phyloP scores from a whole-genome alignment of 2,329 filamentous ascomycete genomes.

The Colletotrichum incanum region DNA sequence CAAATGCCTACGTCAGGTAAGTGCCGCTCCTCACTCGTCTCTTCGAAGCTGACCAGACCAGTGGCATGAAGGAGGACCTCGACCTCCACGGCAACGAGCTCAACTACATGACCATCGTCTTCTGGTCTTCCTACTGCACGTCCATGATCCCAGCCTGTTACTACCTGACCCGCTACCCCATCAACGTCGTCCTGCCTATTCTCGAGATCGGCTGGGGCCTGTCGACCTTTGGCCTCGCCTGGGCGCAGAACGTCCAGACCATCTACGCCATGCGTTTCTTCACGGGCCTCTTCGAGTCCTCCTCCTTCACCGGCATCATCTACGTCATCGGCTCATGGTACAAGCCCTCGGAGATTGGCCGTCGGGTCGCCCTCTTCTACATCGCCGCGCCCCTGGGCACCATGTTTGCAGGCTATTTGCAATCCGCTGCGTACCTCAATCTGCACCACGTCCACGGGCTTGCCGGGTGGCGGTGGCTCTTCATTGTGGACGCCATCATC shows the following conservation, averaged over 20 bases:
- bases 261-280: constrained; percentile 61
- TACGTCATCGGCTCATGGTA: constrained; percentile 64
- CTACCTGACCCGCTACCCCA: constrained; percentile 55
- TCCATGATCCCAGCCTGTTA: constrained; percentile 60
- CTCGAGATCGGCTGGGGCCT: constrained; percentile 53
- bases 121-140: constrained; percentile 57
- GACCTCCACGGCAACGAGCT: constrained; percentile 54
- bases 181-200: constrained; percentile 51
- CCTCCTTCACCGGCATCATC: constrained; percentile 47
- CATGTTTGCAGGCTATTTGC: constrained; percentile 72
- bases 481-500: constrained; percentile 73
- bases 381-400: constrained; percentile 66
- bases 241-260: constrained; percentile 51
- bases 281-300: constrained; percentile 58
- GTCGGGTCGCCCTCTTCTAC: constrained; percentile 65
- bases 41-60: constrained; percentile 39
- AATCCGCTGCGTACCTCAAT: constrained; percentile 69
- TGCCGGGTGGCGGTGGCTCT: constrained; percentile 69
- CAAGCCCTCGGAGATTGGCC: constrained; percentile 58
- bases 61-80: constrained; percentile 57
- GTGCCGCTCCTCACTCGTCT: constrained; percentile 3
- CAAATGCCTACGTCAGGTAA: constrained; percentile 56
- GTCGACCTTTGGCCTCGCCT: constrained; percentile 50
- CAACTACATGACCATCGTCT: constrained; percentile 51
- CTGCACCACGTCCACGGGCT: constrained; percentile 65